Evolutionary conservation across 345 rosid genomes (phyloP), one percentile per base, ranked within the genome.

Genomic region (Syzygium aromaticum): DNA sequence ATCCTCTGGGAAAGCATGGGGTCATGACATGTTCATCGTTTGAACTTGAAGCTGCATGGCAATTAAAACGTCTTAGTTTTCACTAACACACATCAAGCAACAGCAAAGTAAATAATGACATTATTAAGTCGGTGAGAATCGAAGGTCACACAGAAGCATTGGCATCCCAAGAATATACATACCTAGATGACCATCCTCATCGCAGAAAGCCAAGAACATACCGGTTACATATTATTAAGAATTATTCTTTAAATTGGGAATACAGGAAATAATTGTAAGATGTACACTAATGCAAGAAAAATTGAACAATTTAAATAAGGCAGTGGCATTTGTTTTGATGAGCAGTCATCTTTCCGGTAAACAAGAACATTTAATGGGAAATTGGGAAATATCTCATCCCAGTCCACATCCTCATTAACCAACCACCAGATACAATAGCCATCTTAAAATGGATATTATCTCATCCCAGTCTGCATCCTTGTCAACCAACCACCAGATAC

Each of bases 1-100:
- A 89, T 87, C 93, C 94, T 87, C 86, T 89, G 53, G 93, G 91
- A 84, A 91, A 57, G 88, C 94, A 92, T 17, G 94, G 92, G 54
- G 89, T 92, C 28, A 86, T 85, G 46, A 19, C 7, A 38, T 23
- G 80, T 83, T 43, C 85, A 51, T 80, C 77, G 21, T 88, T 64
- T 67, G 87, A 67, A 54, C n/a, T 78, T 57, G 90, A 85, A 43
- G 84, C 94, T 92, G 89, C 82, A 84, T 51, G 49, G 38, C 64
- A 67, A 86, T 46, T 22, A 52, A 88, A 86, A 86, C 4, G 0
- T 86, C n/a, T 49, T 64, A 23, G 51, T 21, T 38, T 38, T 73
- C 49, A 73, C 80, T 73, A 33, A 19, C 27, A 1, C 80, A 73
- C 25, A 73, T 73, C 80, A 73, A 73, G 25, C 80, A 38, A 73